Conservation (phyloP, 2,329 filamentous ascomycete species). For the Fonsecaea nubica region DNA sequence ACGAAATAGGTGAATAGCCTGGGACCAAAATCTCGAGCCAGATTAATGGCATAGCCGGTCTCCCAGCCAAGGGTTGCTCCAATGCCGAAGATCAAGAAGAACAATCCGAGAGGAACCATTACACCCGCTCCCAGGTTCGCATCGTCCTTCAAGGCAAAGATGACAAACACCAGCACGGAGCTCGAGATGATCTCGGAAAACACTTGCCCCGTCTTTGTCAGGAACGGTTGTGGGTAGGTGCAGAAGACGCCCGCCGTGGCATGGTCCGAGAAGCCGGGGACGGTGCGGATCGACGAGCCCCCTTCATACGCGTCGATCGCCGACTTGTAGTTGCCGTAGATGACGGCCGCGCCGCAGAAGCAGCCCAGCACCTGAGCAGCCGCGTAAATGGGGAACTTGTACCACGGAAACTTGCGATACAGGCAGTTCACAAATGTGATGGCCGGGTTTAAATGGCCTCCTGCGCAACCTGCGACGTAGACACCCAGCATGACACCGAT, state of each 20-base stretch:
- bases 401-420: conserved; percentile 65
- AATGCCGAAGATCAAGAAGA: conserved; percentile 73
- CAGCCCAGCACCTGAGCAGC: conserved; percentile 67
- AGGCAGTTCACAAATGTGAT: conserved; percentile 69
- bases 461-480: conserved; percentile 61
- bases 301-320: conserved; percentile 68
- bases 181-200: conserved; percentile 70
- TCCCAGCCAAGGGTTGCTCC: conserved; percentile 72
- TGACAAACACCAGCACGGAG: conserved; percentile 67
- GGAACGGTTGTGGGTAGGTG: conserved; percentile 69
- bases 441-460: conserved; percentile 69
- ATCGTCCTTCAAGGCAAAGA: conserved; percentile 65
- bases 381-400: conserved; percentile 67
- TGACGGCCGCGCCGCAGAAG: conserved; percentile 61
- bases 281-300: conserved; percentile 62
- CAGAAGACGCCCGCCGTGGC: conserved; percentile 70
- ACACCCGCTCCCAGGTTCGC: conserved; percentile 62
- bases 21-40: conserved; percentile 70
- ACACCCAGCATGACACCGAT: conserved; percentile 69
- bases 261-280: conserved; percentile 59
- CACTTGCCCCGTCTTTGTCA: conserved; percentile 67
- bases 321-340: conserved; percentile 64
- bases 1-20: conserved; percentile 66
- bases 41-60: conserved; percentile 72
- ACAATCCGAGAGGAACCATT: conserved; percentile 63